Conservation (phyloP, 2,329 filamentous ascomycete species). For the Ophiocordyceps polyrhachis-furcata region DNA sequence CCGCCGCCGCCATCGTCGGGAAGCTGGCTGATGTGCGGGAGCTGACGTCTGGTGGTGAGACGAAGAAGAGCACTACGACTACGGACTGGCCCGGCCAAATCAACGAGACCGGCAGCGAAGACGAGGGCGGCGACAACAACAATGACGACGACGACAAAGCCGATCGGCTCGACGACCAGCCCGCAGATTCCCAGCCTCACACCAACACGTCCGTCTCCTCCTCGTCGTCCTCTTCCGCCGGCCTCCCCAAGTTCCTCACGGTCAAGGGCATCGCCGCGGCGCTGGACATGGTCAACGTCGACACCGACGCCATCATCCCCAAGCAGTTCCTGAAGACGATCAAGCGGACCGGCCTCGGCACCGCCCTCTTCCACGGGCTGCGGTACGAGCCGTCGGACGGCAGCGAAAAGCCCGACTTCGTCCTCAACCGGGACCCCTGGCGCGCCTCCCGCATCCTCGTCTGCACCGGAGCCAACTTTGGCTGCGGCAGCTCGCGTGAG, state of each 20-base stretch:
- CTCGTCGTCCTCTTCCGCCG: constrained; percentile 23
- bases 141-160: constrained; percentile 26
- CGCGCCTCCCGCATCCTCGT: constrained; percentile 74
- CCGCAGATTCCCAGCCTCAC: constrained; percentile 44
- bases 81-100: constrained; percentile 26
- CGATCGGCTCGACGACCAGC: constrained; percentile 36
- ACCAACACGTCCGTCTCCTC: constrained; percentile 37
- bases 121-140: constrained; percentile 17
- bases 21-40: constrained; percentile 86
- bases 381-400: constrained; percentile 56
- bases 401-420: constrained; percentile 58
- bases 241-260: constrained; percentile 67
- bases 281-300: constrained; percentile 74
- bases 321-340: constrained; percentile 99
- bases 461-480: constrained; percentile 83
- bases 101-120: constrained; percentile 13
- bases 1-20: constrained; percentile 72
- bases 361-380: constrained; percentile 70
- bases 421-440: constrained; percentile 84
- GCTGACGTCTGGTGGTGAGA: constrained; percentile 18
- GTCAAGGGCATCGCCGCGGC: constrained; percentile 79
- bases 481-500: constrained; percentile 81
- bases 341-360: constrained; percentile 85
- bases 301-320: constrained; percentile 98
- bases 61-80: not conserved